phyloP scores from a whole-genome alignment of 306 rosid genomes.

The Parietaria judaica region DNA sequence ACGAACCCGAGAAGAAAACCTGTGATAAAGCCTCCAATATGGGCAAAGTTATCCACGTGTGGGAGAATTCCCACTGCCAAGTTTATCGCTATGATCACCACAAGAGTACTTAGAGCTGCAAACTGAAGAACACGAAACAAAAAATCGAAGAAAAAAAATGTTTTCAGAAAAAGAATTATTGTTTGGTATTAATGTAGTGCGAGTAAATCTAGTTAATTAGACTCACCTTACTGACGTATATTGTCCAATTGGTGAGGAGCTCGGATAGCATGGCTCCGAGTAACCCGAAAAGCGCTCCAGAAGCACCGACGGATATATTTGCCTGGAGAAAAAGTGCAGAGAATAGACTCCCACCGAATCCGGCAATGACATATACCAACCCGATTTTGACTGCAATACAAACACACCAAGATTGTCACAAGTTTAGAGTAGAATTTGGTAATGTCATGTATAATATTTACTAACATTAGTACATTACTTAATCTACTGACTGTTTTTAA shows the following conservation, averaged over 20 bases:
- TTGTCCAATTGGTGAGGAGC: slow-evolving; percentile 89
- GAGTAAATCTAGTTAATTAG: slow-evolving; percentile 6
- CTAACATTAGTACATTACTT: neutral
- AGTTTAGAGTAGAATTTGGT: slow-evolving; percentile 9
- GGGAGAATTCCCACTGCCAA: slow-evolving; percentile 95
- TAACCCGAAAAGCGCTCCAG: slow-evolving; percentile 94
- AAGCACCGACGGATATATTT: slow-evolving; percentile 95
- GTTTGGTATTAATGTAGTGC: neutral
- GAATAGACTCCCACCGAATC: slow-evolving; percentile 88
- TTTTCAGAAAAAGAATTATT: slow-evolving; percentile 5
- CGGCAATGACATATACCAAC: slow-evolving; percentile 71
- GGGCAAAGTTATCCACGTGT: slow-evolving; percentile 94
- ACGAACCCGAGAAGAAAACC: slow-evolving; percentile 92
- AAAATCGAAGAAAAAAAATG: slow-evolving; percentile 5
- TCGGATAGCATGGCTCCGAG: slow-evolving; percentile 97
- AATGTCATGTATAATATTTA: neutral
- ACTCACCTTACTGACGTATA: slow-evolving; percentile 73
- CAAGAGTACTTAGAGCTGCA: slow-evolving; percentile 63
- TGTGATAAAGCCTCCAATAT: slow-evolving; percentile 86
- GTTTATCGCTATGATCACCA: slow-evolving; percentile 67
- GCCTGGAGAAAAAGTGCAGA: slow-evolving; percentile 78
- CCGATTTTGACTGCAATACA: slow-evolving; percentile 60
- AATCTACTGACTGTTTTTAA: neutral
- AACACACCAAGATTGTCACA: slow-evolving; percentile 12
- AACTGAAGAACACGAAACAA: slow-evolving; percentile 32